Percentiles rank a stretch among this genome's conserved stretches.
phyloP scores from a whole-genome alignment of 805 yeast genomes.

The Ogataea parapolymorpha region DNA sequence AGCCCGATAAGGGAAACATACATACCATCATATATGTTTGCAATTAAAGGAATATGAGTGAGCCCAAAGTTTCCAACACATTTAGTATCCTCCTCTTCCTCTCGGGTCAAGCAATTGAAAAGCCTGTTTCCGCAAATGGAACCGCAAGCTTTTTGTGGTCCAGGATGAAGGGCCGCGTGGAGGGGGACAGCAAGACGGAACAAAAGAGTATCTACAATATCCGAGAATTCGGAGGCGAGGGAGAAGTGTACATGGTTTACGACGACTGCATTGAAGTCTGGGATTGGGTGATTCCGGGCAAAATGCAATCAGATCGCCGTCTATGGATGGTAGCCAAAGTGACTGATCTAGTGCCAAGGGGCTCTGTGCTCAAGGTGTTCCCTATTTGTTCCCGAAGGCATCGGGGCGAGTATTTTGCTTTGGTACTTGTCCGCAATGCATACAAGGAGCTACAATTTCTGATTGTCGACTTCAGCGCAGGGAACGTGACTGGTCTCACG shows the following conservation, averaged over 20 bases:
- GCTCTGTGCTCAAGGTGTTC: slow-evolving; percentile 13
- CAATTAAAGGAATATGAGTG: background rate
- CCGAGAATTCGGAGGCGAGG: slow-evolving; percentile 36
- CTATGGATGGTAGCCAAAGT: slow-evolving; percentile 28
- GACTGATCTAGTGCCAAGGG: slow-evolving; percentile 12
- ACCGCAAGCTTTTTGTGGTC: slow-evolving; percentile 3
- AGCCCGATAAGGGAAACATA: slow-evolving; percentile 12
- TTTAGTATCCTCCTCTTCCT: background rate
- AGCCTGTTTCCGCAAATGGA: background rate
- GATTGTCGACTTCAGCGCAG: slow-evolving; percentile 6
- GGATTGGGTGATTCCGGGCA: slow-evolving; percentile 33
- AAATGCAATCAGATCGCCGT: slow-evolving; percentile 22
- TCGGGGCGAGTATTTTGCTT: slow-evolving; percentile 22
- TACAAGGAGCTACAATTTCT: slow-evolving; percentile 18
- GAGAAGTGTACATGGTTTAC: slow-evolving; percentile 35
- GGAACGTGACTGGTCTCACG: background rate
- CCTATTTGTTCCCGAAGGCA: slow-evolving; percentile 27
- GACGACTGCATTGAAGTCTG: slow-evolving; percentile 34
- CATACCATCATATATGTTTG: background rate
- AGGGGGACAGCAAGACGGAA: slow-evolving; percentile 5
- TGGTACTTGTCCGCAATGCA: slow-evolving; percentile 15
- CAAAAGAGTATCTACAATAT: background rate
- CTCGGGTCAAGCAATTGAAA: background rate
- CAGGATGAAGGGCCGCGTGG: slow-evolving; percentile 1
- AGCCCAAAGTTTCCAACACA: background rate